Evolutionary conservation across 768 basidiomycete species (phyloP), one percentile per base, ranked within the genome.

Genomic region (Candolleomyces aberdarensis): DNA sequence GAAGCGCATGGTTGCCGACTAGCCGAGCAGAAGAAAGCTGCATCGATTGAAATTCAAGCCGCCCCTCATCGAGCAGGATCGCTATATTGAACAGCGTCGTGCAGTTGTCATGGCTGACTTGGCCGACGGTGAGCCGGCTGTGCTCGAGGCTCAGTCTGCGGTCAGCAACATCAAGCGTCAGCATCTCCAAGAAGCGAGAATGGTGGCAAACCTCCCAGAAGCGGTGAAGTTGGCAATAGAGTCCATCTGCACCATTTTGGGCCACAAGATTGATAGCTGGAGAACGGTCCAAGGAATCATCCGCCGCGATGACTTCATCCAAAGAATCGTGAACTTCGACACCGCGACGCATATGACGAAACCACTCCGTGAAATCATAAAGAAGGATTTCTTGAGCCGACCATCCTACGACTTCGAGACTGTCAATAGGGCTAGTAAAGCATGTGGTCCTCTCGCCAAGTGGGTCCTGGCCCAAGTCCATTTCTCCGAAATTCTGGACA

Each of bases 181-280:
- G 69, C 96, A 98, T 68, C 77, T 99, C 46, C 92, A 96, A 70
- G 97, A 99, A 85, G 97, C 98, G 46, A 86, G 97, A 67, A 85
- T 92, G 10, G 97, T 99, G 96, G 92, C 94, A 48, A 98, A 98
- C 69, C 97, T 97, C 50, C 97, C 97, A 0, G 97, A 98, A 72
- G 91, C 93, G 5, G 96, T 98, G 66, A 98, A 98, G 73, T 75
- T 96, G 49, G 94, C 97, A 15, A 98, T 98, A 95, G 97, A 98
- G 70, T 97, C 96, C 1, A 96, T 97, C 44, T 98, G 97, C 73
- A 95, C 92, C 14, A 82, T 97, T 49, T 86, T 99, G 20, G 97
- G 97, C 7, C 93, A 98, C 77, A 94, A 94, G 74, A 92, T 98
- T 68, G 97, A 99, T 69, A 88, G 87, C 70, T 99, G 97, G 97